A percentile compares a stretch with the other conserved stretches of the same genome.
Evolutionary conservation across 306 rosid species (phyloP).

Genomic region (Malus orientalis): DNA sequence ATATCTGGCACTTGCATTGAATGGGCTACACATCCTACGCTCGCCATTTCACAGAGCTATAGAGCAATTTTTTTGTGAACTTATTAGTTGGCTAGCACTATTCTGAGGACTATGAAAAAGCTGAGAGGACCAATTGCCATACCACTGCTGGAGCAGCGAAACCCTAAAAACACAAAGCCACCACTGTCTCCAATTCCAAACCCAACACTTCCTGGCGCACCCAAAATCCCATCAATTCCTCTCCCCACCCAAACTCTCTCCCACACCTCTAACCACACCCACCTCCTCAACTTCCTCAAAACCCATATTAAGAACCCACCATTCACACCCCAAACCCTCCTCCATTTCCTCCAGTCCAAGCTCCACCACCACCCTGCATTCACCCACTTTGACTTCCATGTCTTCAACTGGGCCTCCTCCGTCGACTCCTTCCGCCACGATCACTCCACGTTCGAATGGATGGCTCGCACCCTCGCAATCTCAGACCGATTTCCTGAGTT

Average conservation of each 20-base stretch:
- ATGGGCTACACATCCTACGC: no score
- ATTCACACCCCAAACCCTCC: constrained; percentile 45
- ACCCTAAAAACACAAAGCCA: constrained; percentile 5
- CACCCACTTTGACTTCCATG: constrained; percentile 65
- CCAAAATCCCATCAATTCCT: constrained; percentile 13
- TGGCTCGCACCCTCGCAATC: constrained; percentile 56
- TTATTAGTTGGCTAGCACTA: no score
- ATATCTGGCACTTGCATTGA: no score
- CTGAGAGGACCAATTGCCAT: constrained; percentile 25
- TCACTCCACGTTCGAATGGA: constrained; percentile 71
- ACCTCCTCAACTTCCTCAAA: constrained; percentile 49
- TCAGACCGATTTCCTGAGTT: constrained; percentile 49
- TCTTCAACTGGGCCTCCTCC: constrained; percentile 79
- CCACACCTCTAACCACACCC: constrained; percentile 35
- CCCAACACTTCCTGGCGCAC: constrained; percentile 49
- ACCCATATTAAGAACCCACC: constrained; percentile 49
- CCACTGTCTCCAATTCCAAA: constrained; percentile 38
- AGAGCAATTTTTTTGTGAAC: no score
- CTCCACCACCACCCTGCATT: constrained; percentile 74
- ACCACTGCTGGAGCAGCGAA: constrained; percentile 17
- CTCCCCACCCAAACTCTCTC: constrained; percentile 42
- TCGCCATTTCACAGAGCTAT: no score
- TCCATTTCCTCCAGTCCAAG: constrained; percentile 68
- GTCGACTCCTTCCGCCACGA: constrained; percentile 75
- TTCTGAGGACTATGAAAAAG: constrained; percentile 27